Base-by-base conservation (phyloP, 345 rosid genomes). In the Garcia nutans region DNA sequence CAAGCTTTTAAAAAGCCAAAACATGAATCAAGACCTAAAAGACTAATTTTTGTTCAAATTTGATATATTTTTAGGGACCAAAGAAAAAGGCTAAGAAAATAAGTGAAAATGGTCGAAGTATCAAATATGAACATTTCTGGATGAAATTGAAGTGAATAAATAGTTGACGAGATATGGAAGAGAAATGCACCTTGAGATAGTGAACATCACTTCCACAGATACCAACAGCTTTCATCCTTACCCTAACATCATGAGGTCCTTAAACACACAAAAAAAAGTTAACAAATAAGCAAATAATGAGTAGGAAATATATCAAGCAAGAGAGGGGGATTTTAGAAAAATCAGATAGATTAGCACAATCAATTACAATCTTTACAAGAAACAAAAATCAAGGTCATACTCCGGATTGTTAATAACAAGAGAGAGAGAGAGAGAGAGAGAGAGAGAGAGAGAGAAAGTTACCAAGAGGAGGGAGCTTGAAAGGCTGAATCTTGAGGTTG, bases 121-220 rank as follows among this genome's bases (percentile, higher is more conserved):
- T 4, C 11, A 20, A 62, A 12, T 11, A 12, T 28, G 6, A 8
- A 8, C 12, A 52, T 31, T 0, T 3, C 15, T 16, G 41, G 28
- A 31, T 69, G 24, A 69, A 54, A 65, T 41, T 24, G 57, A 23
- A 69, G 31, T 33, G 47, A 22, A 49, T 33, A 33, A 41, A 20
- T 10, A 15, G 41, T 68, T 54, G 47, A 55, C 17, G 23, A 54
- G 62, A 50, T 24, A 59, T 50, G n/a, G 24, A 50, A 62, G 52
- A 42, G 56, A 67, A 52, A 64, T 22, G 44, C 41, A 89, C 91
- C 91, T 85, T 88, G 83, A 88, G 86, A 73, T 83, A 88, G 75
- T 88, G 91, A 79, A 90, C 85, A 86, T 90, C 94, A 61, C 94
- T 84, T 78, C 88, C 87, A 41, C 92, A 90, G 52, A 90, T 90